Evolutionary conservation across 192 early-diverging fungal species (phyloP).

Genomic region (Coemansia sp.): DNA sequence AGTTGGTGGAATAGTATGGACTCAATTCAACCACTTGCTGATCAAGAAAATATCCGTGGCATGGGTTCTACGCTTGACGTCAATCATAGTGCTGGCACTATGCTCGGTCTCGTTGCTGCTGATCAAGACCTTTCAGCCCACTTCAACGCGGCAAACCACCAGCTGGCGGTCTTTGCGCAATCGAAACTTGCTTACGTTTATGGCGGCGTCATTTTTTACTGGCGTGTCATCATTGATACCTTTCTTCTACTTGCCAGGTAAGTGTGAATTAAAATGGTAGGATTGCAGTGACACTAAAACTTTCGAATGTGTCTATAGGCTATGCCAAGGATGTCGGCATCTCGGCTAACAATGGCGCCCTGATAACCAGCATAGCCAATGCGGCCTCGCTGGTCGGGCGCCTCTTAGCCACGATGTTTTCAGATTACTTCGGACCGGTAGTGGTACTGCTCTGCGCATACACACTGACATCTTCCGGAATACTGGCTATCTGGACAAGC

Average conservation of each 20-base stretch:
- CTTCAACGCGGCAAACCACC: not conserved
- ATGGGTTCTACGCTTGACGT: constrained; percentile 64
- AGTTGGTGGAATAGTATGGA: constrained; percentile 66
- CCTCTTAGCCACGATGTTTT: constrained; percentile 20
- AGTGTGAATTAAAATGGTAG: constrained; percentile 1
- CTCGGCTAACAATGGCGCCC: constrained; percentile 25
- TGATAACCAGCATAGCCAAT: constrained; percentile 47
- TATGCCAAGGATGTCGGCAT: constrained; percentile 44
- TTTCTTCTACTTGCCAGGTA: constrained; percentile 53
- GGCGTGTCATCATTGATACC: constrained; percentile 43
- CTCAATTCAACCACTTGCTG: constrained; percentile 58
- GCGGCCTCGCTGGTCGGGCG: constrained; percentile 39
- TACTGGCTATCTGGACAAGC: constrained; percentile 41
- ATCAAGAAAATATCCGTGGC: constrained; percentile 54
- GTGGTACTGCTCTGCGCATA: constrained; percentile 31
- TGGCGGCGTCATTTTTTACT: constrained; percentile 37
- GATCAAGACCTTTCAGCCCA: constrained; percentile 31
- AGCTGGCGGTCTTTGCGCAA: constrained; percentile 9
- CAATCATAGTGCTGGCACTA: constrained; percentile 40
- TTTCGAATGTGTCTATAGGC: constrained; percentile 3
- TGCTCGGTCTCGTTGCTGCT: constrained; percentile 30
- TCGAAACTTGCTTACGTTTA: constrained; percentile 25
- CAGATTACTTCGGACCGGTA: constrained; percentile 41
- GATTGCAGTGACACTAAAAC: not conserved
- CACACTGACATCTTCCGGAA: constrained; percentile 26